Evolutionary conservation across 768 basidiomycete species (phyloP).

Genomic region (Amanita rimosa): DNA sequence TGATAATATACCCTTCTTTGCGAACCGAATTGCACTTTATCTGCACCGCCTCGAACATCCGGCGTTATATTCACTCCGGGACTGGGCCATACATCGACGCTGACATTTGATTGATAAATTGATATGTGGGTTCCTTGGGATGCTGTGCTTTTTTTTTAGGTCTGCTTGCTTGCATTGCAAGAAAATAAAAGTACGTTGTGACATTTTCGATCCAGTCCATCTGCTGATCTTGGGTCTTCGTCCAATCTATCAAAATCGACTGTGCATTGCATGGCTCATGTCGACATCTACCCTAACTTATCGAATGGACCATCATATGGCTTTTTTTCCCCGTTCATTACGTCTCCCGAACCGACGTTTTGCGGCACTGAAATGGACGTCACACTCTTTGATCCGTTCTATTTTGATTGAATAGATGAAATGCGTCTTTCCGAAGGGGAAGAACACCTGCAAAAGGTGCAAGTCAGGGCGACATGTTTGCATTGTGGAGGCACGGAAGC

Average conservation of each 20-base stretch:
- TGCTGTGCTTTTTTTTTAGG: constrained; percentile 24
- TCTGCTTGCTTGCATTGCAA: constrained; percentile 82
- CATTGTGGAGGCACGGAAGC: constrained; percentile 77
- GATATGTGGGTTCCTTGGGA: background rate
- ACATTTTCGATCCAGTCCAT: constrained; percentile 8
- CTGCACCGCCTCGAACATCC: constrained; percentile 7
- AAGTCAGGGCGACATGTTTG: constrained; percentile 63
- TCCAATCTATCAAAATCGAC: background rate
- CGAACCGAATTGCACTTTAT: background rate
- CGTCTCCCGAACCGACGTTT: background rate
- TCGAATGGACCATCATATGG: background rate
- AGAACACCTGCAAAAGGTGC: constrained; percentile 73
- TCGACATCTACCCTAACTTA: background rate
- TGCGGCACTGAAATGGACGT: background rate
- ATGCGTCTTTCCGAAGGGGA: constrained; percentile 66
- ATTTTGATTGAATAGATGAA: constrained; percentile 52
- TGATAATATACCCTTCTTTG: background rate
- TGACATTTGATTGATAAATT: background rate
- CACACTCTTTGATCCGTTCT: background rate
- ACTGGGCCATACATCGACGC: background rate
- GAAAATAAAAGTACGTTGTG: constrained; percentile 62
- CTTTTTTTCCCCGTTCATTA: background rate
- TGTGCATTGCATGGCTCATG: background rate
- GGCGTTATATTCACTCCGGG: constrained; percentile 9
- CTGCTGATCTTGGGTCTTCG: constrained; percentile 5